Evolutionary conservation across 2,329 filamentous ascomycete genomes (phyloP), one percentile per base, ranked within the genome.

Genomic region (Arthrobotrys iridis): DNA sequence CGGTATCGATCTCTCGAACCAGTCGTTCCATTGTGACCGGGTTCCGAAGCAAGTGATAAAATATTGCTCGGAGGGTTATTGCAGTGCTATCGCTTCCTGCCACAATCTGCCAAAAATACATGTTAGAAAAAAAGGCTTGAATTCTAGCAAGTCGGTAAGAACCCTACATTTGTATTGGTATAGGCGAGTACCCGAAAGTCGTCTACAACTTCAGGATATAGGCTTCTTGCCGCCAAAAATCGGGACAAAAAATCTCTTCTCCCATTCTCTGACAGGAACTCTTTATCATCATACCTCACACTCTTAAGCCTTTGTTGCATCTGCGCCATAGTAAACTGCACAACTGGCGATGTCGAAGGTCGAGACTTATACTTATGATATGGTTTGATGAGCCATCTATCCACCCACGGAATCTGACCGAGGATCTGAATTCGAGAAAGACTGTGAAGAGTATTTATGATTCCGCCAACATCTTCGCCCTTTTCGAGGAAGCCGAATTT

Each of bases 61-160:
- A 79, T 30, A 83, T 78, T 0, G 83, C 80, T 3, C 82, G 79
- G 4, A 85, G 78, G 0, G 81, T 80, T 37, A 82, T 83, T 6
- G 82, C 83, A 1, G 83, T 84, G 3, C 83, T 84, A 60, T 83
- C 82, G 41, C 79, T 80, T 3, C 82, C 82, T 4, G 82, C 82
- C 60, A 81, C 79, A 20, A 75, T 76, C 62, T 52, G 73, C 64
- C 4, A 13, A 37, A 7, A 2, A 79, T 67, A 22, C 77, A 78
- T 22, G 57, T 37, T 13, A 55, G 11, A 41, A 5, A 40, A 41
- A 5, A 40, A 15, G 3, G 26, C n/a, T 10, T 35, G 26, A n/a
- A n/a, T 40, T 40, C 7, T 5, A 3, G 3, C 7, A n/a, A 40
- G n/a, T 11, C 13, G 40, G 20, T 4, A 11, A 11, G 55, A 33